Evolutionary conservation across 345 rosid species (phyloP).

Genomic region (Erodium maritimum): DNA sequence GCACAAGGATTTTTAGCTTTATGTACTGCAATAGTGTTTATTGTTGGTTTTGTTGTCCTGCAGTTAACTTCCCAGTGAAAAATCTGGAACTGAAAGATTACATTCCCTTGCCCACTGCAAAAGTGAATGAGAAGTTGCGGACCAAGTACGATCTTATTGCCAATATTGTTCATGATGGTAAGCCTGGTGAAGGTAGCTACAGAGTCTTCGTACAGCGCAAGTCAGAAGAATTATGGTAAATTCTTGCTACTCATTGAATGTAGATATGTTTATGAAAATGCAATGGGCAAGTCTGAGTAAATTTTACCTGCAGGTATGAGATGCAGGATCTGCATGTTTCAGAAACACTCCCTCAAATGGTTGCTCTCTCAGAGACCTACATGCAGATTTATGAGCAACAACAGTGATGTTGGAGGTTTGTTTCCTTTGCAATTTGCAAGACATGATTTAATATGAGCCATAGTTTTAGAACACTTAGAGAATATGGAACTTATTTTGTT

Average conservation of each 20-base stretch:
- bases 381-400: constrained; percentile 98
- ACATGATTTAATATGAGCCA: too few species aligned
- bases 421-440: too few species aligned
- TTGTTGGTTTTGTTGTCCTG: constrained; percentile 3
- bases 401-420: constrained; percentile 17
- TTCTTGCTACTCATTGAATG: neutral
- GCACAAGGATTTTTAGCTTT: neutral
- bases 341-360: constrained; percentile 97
- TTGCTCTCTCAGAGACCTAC: constrained; percentile 87
- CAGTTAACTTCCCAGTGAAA: constrained; percentile 97
- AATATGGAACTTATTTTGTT: too few species aligned
- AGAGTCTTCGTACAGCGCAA: constrained; percentile 95
- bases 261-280: neutral
- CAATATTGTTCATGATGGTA: constrained; percentile 92
- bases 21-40: neutral
- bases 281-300: neutral
- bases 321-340: constrained; percentile 97
- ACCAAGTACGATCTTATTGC: constrained; percentile 89
- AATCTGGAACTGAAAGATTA: constrained; percentile 83
- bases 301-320: constrained; percentile 57
- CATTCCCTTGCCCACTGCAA: constrained; percentile 68
- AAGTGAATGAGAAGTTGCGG: constrained; percentile 44
- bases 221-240: constrained; percentile 86
- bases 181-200: constrained; percentile 85
- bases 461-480: too few species aligned